Evolutionary conservation across 2,329 filamentous ascomycete genomes (phyloP), one percentile per base, ranked within the genome.

Genomic region (Zymoseptoria pseudotritici): DNA sequence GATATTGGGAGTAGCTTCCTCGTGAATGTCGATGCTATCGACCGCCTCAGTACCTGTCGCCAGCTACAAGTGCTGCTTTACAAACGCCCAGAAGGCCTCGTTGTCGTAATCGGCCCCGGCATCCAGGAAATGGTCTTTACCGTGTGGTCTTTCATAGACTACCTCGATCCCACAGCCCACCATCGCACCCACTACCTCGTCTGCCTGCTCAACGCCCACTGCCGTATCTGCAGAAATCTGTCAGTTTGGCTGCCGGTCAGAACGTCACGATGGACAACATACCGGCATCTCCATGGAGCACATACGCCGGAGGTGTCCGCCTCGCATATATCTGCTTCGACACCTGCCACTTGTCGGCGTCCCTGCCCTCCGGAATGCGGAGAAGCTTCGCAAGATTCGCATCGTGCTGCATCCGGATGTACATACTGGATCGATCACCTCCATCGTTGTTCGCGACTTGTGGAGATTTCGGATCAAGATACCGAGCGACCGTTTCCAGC

Each of bases 181-280:
- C 63, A 70, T 67, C 2, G 66, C 68, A 21, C 69, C 70, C 4
- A 71, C 70, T 1, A 68, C 67, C 56, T 71, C 69, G 61, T 71
- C 70, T 1, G 62, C 63, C 58, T 71, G 69, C 51, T 71, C 70
- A 8, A 70, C 64, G 7, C 69, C 70, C 10, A 70, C 67, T 26
- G 62, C 65, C n/a, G 57, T 58, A 59, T 69, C 67, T 19, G 53
- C 13, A 52, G 21, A 58, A 56, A 11, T 17, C 11, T 6, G 1
- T 46, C 1, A 57, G 54, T 31, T 46, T 56, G 19, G 53, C 46
- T 10, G 31, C 54, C 24, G 59, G 50, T n/a, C 60, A 62, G 52
- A 62, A 62, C 22, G 36, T 46, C 5, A 57, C 60, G 36, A 17
- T 46, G 13, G 17, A n/a, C 17, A 46, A 46, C 36, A 46, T 53